Evolutionary conservation across 108 stramenopile genomes (phyloP).

Genomic region (Mayamaea pseudoterrestris): DNA sequence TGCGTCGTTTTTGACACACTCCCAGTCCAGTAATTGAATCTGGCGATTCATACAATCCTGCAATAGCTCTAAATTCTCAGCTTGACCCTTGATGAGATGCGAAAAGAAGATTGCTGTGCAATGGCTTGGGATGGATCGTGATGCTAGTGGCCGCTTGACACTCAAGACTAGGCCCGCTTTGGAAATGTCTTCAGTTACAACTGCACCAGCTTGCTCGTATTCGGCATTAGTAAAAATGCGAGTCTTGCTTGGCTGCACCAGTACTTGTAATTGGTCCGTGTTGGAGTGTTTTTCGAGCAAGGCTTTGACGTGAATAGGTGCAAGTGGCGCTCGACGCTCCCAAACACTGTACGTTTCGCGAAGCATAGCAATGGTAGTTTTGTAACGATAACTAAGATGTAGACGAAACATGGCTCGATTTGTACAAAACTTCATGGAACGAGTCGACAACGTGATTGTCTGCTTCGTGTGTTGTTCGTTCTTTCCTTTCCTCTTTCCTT

Average conservation of each 20-base stretch:
- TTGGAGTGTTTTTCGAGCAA: conserved; percentile 4
- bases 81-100: conserved; percentile 78
- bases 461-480: too few species aligned
- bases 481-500: too few species aligned
- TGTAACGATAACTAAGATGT: too few species aligned
- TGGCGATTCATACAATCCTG: conserved; percentile 47
- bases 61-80: conserved; percentile 64
- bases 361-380: too few species aligned
- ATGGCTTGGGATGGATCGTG: conserved; percentile 21
- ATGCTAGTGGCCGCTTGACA: conserved; percentile 60
- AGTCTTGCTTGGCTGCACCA: conserved; percentile 54
- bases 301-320: conserved; percentile 31
- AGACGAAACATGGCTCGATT: too few species aligned
- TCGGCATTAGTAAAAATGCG: conserved; percentile 61
- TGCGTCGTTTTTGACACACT: conserved; percentile 41
- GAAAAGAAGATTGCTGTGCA: conserved; percentile 77
- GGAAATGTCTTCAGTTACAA: conserved; percentile 44
- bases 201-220: conserved; percentile 61
- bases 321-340: conserved; percentile 47
- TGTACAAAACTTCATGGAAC: too few species aligned
- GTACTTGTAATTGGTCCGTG: background rate
- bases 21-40: conserved; percentile 76
- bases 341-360: conserved; percentile 57
- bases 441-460: too few species aligned
- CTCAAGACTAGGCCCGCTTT: conserved; percentile 60